Evolutionary conservation across 352 stramenopile genomes (phyloP).

Genomic region (Aphanomyces euteiches): DNA sequence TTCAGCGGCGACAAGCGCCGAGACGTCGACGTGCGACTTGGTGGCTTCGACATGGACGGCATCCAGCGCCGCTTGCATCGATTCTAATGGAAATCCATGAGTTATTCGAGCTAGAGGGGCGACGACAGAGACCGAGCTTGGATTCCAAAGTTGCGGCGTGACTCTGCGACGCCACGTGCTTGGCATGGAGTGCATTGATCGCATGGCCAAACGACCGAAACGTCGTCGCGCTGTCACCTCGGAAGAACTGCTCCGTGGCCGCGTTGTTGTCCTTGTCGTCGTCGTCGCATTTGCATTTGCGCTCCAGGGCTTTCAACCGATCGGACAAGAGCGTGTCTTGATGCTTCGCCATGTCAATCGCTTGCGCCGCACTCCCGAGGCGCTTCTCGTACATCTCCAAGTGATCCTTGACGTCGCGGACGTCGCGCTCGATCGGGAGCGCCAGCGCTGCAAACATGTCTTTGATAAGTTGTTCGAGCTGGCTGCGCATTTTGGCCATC

Average conservation of each 20-base stretch:
- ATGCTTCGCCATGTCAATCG: neutral
- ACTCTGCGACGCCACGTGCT: slow-evolving; percentile 39
- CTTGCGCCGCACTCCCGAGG: neutral
- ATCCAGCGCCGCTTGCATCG: slow-evolving; percentile 8
- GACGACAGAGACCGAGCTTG: neutral
- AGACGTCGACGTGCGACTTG: neutral
- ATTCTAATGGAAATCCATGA: neutral
- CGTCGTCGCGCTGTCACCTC: neutral
- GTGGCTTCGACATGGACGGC: neutral
- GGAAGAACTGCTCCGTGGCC: neutral
- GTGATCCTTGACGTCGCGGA: slow-evolving; percentile 3
- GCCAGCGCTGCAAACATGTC: slow-evolving; percentile 7
- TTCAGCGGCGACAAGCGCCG: neutral
- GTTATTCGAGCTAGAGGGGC: no score
- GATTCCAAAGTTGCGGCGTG: neutral
- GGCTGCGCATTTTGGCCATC: neutral
- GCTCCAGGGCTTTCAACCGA: neutral
- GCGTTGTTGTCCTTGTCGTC: neutral
- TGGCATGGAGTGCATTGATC: slow-evolving; percentile 64
- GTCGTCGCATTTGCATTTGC: neutral
- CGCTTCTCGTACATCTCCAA: slow-evolving; percentile 18
- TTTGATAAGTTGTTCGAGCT: neutral
- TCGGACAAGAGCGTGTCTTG: neutral
- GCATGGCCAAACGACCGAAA: slow-evolving; percentile 25
- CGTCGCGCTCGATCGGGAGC: slow-evolving; percentile 7